Evolutionary conservation across 768 basidiomycete genomes (phyloP), one percentile per base, ranked within the genome.

Genomic region (Cystobasidium ongulense): DNA sequence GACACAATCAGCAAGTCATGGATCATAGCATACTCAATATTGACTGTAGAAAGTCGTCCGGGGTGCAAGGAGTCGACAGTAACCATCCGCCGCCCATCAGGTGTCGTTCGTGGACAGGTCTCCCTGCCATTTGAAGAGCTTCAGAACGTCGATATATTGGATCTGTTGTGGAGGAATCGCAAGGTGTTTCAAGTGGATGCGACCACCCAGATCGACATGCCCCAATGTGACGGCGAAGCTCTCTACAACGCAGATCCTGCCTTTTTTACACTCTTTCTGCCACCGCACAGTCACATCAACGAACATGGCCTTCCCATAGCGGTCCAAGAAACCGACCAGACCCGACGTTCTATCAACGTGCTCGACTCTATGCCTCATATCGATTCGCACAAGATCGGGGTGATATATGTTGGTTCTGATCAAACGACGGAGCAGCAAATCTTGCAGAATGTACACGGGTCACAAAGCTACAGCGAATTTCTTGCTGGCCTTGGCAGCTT

Each of bases 311-410:
- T 84, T 80, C 75, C 82, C 78, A 68, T 84, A 79, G 73, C 81
- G 50, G 78, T 84, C 5, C 81, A 83, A 3, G 86, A 88, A 59
- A 83, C 86, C 11, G 83, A 87, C 0, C 81, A 82, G 17, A 84
- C 90, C 43, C 81, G 85, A 1, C 83, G 84, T 31, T 86, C 88
- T 74, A 83, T 93, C 75, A 83, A 85, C 29, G 85, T 84, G 7
- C 84, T 98, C 54, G 92, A 96, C 77, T 84, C 86, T 52, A 89
- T 90, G 50, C 94, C 93, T 0, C 92, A 98, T 77, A 94, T 99
- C 74, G 96, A 99, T 81, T 93, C 91, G 0, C 92, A 98, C 81
- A 95, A 96, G 81, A 89, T 98, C 39, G 96, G 92, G 1, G 89
- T 99, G 72, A 85, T 99, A 83, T 99, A 98, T 78, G 95, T 93